A percentile compares a stretch with the other conserved stretches of the same genome.
Evolutionary conservation across 805 yeast genomes (phyloP).

Genomic region (Saccharomycopsis synnaedendra): DNA sequence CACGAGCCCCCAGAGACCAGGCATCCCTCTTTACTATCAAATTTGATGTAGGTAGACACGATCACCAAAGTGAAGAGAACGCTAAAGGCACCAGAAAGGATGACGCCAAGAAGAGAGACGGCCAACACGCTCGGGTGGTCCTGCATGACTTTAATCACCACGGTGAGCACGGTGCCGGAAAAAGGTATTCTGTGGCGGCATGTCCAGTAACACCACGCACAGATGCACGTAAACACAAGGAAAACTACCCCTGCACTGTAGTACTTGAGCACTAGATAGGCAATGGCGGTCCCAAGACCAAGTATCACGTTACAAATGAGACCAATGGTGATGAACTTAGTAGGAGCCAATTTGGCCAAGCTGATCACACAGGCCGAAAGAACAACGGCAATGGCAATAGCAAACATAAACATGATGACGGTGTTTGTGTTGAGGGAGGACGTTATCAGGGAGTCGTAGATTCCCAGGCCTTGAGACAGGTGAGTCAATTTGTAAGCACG

Average conservation of each 20-base stretch:
- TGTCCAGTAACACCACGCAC: conserved; percentile 64
- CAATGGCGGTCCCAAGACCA: conserved; percentile 69
- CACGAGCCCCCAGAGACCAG: conserved; percentile 37
- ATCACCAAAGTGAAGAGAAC: conserved; percentile 55
- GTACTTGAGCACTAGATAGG: conserved; percentile 53
- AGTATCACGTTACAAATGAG: conserved; percentile 54
- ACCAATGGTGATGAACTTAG: conserved; percentile 56
- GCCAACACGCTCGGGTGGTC: conserved; percentile 58
- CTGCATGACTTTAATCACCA: conserved; percentile 69
- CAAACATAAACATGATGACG: conserved; percentile 33
- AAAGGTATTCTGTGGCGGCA: conserved; percentile 63
- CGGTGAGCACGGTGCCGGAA: conserved; percentile 56
- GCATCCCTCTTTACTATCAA: conserved; percentile 49
- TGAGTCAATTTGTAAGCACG: conserved; percentile 49
- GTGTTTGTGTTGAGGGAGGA: conserved; percentile 70
- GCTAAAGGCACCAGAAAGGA: conserved; percentile 51
- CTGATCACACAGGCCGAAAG: conserved; percentile 2
- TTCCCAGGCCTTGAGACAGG: conserved; percentile 48
- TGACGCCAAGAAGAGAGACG: conserved; percentile 48
- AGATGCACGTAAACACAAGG: conserved; percentile 48
- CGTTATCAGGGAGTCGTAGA: conserved; percentile 36
- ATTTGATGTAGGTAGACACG: conserved; percentile 70
- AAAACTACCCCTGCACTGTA: conserved; percentile 77
- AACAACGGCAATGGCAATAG: conserved; percentile 9
- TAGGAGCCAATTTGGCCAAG: conserved; percentile 36